These are phyloP conservation scores for Pestalotiopsis sp. DNA, from an alignment of 2,329 filamentous ascomycete species.

Conservation along the genomic window DNA sequence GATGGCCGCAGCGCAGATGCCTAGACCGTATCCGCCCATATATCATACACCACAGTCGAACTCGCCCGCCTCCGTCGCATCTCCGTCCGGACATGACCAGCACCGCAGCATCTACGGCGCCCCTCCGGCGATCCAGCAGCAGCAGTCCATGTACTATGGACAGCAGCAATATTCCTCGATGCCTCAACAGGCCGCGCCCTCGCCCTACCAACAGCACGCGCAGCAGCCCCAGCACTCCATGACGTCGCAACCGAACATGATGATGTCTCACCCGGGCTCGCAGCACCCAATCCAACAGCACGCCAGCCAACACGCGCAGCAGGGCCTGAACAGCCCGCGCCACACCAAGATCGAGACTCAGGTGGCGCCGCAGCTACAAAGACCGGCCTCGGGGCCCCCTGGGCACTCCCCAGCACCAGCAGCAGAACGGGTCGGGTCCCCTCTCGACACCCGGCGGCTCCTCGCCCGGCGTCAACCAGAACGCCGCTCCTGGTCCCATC, in stretches of 20 bases:
- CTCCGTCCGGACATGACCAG: constrained; percentile 85
- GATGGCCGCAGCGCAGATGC: constrained; percentile 70
- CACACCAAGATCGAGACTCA: constrained; percentile 66
- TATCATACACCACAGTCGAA: constrained; percentile 96
- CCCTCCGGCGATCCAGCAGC: constrained; percentile 72
- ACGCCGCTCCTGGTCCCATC: constrained; percentile 92
- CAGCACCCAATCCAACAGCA: constrained; percentile 64
- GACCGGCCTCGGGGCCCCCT: constrained; percentile 55
- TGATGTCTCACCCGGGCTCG: constrained; percentile 64
- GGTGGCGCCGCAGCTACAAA: constrained; percentile 64
- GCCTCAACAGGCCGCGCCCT: constrained; percentile 62
- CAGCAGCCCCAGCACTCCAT: constrained; percentile 61
- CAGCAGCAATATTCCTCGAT: constrained; percentile 69
- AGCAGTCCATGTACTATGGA: constrained; percentile 78
- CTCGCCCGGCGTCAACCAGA: constrained; percentile 72
- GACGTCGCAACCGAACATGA: constrained; percentile 67
- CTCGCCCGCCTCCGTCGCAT: constrained; percentile 90
- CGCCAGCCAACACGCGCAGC: constrained; percentile 57
- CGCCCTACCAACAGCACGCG: constrained; percentile 64
- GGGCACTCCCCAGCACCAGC: constrained; percentile 45
- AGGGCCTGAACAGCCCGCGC: constrained; percentile 63
- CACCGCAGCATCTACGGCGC: constrained; percentile 86
- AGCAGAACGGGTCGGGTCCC: constrained; percentile 43
- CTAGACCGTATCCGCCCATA: constrained; percentile 85
- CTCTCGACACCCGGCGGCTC: constrained; percentile 50